A percentile compares a stretch with the other conserved stretches of the same genome.
Conservation (phyloP, 805 yeast species). For the Saccharomyces paradoxus region DNA sequence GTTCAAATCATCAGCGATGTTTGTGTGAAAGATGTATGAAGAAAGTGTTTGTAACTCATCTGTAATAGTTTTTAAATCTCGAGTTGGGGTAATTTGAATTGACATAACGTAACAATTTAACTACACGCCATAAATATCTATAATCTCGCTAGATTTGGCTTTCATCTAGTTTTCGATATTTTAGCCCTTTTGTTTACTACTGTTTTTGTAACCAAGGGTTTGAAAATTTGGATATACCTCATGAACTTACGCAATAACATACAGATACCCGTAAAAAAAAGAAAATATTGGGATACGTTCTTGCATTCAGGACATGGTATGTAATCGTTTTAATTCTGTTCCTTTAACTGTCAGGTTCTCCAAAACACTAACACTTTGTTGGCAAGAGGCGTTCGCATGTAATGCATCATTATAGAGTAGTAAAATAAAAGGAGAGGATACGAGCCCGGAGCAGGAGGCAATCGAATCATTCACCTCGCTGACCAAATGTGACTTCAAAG, state of each 20-base stretch:
- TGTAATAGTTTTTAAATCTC: not conserved
- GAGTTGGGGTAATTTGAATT: not conserved
- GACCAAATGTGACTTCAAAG: slow-evolving; percentile 14
- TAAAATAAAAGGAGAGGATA: not conserved
- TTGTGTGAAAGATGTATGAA: not conserved
- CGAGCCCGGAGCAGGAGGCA: slow-evolving; percentile 3
- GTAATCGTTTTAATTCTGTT: not conserved
- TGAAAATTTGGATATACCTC: not conserved
- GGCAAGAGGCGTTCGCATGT: not conserved
- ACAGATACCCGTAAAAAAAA: not conserved
- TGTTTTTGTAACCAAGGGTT: not conserved
- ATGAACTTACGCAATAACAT: not conserved
- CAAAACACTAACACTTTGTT: not conserved
- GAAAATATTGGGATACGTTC: not conserved
- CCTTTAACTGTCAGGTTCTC: not conserved
- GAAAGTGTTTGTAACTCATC: not conserved
- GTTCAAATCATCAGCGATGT: slow-evolving; percentile 7
- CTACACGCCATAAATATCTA: not conserved
- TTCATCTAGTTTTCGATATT: not conserved
- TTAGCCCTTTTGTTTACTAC: not conserved
- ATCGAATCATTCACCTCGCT: slow-evolving; percentile 18
- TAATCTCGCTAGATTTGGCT: not conserved
- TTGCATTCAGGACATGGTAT: not conserved
- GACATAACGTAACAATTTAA: not conserved
- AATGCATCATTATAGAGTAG: not conserved